These are phyloP conservation scores for Penicillium sp. DNA, from an alignment of 2,329 filamentous ascomycete species.

Conservation along the genomic window DNA sequence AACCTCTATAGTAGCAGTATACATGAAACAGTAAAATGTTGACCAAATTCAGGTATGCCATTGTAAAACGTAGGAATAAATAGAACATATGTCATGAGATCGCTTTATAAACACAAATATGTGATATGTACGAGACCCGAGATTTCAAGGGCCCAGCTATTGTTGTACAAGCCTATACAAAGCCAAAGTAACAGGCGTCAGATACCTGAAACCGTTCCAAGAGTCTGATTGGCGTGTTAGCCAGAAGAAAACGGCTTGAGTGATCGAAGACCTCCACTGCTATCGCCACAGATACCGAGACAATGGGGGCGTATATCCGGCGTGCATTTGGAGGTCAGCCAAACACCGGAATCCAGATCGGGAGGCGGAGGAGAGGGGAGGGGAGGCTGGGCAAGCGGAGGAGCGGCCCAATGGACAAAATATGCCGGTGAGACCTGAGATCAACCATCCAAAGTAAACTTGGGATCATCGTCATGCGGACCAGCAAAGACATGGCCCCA, in stretches of 20 bases:
- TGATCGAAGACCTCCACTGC: neutral
- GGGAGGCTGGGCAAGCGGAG: neutral
- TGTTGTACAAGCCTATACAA: neutral
- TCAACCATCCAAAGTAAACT: constrained; percentile 30
- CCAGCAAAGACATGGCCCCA: constrained; percentile 39
- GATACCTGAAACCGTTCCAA: neutral
- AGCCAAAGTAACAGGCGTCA: neutral
- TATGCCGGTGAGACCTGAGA: neutral
- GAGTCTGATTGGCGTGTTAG: neutral
- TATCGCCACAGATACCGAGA: neutral
- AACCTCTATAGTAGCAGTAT: neutral
- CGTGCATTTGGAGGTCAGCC: neutral
- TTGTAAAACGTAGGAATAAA: neutral
- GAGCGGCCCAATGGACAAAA: neutral
- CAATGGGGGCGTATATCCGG: neutral
- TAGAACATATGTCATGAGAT: neutral
- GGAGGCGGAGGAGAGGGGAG: neutral
- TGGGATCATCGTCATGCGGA: constrained; percentile 34
- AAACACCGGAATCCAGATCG: neutral
- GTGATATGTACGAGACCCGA: neutral
- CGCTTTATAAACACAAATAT: neutral
- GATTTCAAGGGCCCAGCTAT: neutral
- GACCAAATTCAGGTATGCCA: neutral
- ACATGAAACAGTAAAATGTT: neutral
- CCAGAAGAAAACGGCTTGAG: neutral